Base-by-base conservation (phyloP, 1,139 yeast genomes). In the Eremothecium sinecaudum region DNA sequence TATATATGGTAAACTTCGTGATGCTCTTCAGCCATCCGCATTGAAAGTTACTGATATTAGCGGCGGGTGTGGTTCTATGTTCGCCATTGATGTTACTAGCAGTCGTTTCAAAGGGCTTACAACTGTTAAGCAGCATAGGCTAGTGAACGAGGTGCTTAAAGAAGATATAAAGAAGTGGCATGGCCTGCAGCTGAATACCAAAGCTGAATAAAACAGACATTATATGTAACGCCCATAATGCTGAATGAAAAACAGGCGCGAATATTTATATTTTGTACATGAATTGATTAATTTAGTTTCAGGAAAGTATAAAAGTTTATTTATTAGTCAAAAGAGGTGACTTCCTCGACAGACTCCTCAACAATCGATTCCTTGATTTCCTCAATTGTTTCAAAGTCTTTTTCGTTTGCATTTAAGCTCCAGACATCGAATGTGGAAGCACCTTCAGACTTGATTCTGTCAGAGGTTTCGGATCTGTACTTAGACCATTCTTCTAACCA, bases 41-140 rank as follows among this genome's bases (percentile, higher is more conserved):
- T 62, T 86, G 33, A 67, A 68, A 32, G 94, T 87, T 7, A 66
- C 67, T 44, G 98, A 90, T 55, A 78, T 87, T 4, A 78, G 92
- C 17, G 97, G 86, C 15, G 98, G 99, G 0, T 92, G 98, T 62
- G 99, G 99, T 0, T 86, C 96, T 3, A 90, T 90, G 97, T 92
- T 84, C 62, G 86, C 94, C 30, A 90, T 90, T 34, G 65, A 71
- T 41, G 73, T 92, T 15, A 81, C 77, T 26, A 79, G 94, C 38
- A 66, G 65, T 2, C 65, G 73, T 51, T 90, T 90, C 61, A 75
- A 79, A 47, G 94, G 94, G 0, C 56, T 82, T 28, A 66, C 83
- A 2, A 82, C 83, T 76, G 69, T 90, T 44, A 86, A 86, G 54
- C 99, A 90, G 59, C 98, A 90, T 54, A 70, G 94, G 42, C 59